Evolutionary conservation across 73 alveolate species (phyloP).

Genomic region (Halteria grandinella): DNA sequence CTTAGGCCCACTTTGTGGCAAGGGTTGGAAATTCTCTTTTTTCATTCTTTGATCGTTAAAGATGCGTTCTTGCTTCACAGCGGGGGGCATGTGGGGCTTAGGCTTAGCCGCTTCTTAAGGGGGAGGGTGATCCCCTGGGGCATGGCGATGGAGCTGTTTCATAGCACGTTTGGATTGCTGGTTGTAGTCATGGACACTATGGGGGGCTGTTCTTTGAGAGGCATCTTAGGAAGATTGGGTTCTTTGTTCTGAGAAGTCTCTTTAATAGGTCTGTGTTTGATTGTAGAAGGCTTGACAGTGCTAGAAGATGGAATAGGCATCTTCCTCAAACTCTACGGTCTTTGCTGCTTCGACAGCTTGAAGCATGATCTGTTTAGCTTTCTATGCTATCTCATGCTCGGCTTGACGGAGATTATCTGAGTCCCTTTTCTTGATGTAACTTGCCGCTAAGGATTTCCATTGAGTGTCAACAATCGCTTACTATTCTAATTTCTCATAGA

Average conservation of each 20-base stretch:
- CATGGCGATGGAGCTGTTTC: too few relatives aligned
- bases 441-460: not conserved
- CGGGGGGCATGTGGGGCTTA: too few relatives aligned
- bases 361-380: conserved; percentile 7
- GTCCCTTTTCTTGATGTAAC: not conserved
- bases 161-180: too few relatives aligned
- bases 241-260: conserved; percentile 31
- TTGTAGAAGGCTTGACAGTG: conserved; percentile 48
- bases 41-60: too few relatives aligned
- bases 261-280: conserved; percentile 19
- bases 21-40: too few relatives aligned
- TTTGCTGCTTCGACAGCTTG: not conserved
- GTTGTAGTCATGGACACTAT: too few relatives aligned
- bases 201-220: too few relatives aligned
- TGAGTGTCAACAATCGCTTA: not conserved
- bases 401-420: not conserved
- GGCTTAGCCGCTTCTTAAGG: too few relatives aligned
- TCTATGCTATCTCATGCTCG: not conserved
- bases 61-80: too few relatives aligned
- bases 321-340: conserved; percentile 34
- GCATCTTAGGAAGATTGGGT: too few relatives aligned
- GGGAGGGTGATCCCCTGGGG: too few relatives aligned
- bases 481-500: not conserved
- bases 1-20: too few relatives aligned
- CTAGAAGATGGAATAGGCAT: conserved; percentile 1